Conservation (phyloP, 2,329 filamentous ascomycete species). For the Cladosporium sp. region DNA sequence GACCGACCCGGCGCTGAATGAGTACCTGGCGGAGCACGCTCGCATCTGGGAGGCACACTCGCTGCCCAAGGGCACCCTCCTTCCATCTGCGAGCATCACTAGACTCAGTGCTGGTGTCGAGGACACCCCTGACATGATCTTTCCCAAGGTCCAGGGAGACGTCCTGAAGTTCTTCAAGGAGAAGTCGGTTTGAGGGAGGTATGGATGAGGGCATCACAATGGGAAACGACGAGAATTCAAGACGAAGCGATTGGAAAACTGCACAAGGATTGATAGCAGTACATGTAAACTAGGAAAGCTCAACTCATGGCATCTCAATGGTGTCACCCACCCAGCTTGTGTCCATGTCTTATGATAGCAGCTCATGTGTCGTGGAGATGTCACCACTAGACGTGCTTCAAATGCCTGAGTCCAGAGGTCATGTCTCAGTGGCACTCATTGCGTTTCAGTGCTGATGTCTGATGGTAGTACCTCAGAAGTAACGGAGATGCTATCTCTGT, state of each 20-base stretch:
- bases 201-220: background rate
- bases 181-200: background rate
- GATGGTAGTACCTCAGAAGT: background rate
- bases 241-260: background rate
- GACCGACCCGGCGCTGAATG: background rate
- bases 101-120: conserved; percentile 27
- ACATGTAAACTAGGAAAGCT: background rate
- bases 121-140: conserved; percentile 26
- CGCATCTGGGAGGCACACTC: conserved; percentile 5
- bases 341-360: background rate
- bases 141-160: conserved; percentile 26
- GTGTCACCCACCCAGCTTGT: background rate
- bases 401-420: background rate
- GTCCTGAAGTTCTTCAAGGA: conserved; percentile 22
- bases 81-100: conserved; percentile 5
- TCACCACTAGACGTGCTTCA: background rate
- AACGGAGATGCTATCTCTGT: no score
- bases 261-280: background rate
- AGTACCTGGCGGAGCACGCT: background rate
- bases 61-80: background rate
- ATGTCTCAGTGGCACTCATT: background rate
- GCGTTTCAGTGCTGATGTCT: background rate
- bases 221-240: background rate
- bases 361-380: background rate
- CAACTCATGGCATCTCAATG: background rate